Base-by-base conservation (phyloP, 2,329 filamentous ascomycete species). In the Fusarium chaquense region DNA sequence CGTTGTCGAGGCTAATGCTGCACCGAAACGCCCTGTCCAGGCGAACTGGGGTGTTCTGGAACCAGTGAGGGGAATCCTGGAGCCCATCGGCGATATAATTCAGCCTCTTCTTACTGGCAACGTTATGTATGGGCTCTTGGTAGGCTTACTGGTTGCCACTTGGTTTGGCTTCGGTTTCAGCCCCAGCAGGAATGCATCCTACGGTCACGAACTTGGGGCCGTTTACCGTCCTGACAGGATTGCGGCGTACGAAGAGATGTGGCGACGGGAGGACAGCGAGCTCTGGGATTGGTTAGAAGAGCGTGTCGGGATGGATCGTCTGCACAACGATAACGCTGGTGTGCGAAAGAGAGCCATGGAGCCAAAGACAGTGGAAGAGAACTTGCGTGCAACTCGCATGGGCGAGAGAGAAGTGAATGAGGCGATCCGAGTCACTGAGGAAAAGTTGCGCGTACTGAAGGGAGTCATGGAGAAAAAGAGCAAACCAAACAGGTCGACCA, bases 231-330 rank as follows among this genome's bases (percentile, higher is more conserved):
- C 92, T 0, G 89, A 94, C 58, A 88, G 94, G 8, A 81, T 94
- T 18, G 89, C 91, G 3, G 93, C 93, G 1, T 98, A 98, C 77
- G 94, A 98, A 72, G 93, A 97, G 80, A 91, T 98, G 76, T 99
- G 95, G 94, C 86, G 89, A 36, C 85, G 89, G 41, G 93, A 98
- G 78, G 94, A 98, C 77, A 93, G 88, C 70, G 93, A 96, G 73
- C 82, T 98, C 12, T 98, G 94, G 94, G 90, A 93, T 61, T 98
- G 94, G 94, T 83, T 98, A 6, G 94, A 98, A 78, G 93, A 97
- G 73, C 87, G 94, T 20, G 90, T 93, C 3, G 91, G 93, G 3
- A 82, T 96, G 77, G 91, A 93, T 58, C 83, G 82, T 62, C 80
- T 86, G 69, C 81, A 78, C 70, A 65, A 71, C 24, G 84, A 82